Evolutionary conservation across 2,329 filamentous ascomycete species (phyloP), one percentile per base, ranked within the genome.

Genomic region (Pseudogymnoascus pannorum): DNA sequence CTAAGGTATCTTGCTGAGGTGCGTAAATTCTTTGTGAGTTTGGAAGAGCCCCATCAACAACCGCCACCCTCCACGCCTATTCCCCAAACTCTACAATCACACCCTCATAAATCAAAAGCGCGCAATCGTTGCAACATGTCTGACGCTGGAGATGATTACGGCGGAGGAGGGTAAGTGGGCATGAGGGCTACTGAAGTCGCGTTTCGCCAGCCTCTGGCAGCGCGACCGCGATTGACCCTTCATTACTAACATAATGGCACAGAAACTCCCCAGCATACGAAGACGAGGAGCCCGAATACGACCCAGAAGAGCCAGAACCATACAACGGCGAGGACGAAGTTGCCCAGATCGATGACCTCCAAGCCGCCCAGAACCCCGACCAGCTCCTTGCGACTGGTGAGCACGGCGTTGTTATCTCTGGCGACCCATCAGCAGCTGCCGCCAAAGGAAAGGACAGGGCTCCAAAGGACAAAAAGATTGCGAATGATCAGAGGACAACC

Each of bases 401-500:
- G 31, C 69, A 70, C 54, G 71, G 72, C 18, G 77, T 87, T 8
- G 77, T 87, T 63, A 72, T 82, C 57, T 82, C 84, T 14, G 85
- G 84, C 68, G 86, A 88, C 70, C 81, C 84, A 16, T 80, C 82
- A 31, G 85, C 85, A 22, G 84, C 84, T 33, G 82, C 81, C 71
- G 76, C 76, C 61, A 83, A 81, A 72, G 76, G 76, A 61, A 78
- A 74, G 68, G 80, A 83, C 60, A 83, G 82, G 72, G 78, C 79
- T 57, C 77, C 81, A 71, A 86, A 86, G 72, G 84, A 92, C 77
- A 97, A 95, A 83, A 95, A 91, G 78, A 93, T 99, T 58, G 84
- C 92, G 61, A 89, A 91, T 68, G 89, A 92, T 67, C 85, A 96
- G 76, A 86, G 94, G 69, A 89, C 85, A 22, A 99, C 94, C 7